A percentile compares a stretch with the other conserved stretches of the same genome.
Conservation (phyloP, 306 rosid genomes). For the Corylus avellana region DNA sequence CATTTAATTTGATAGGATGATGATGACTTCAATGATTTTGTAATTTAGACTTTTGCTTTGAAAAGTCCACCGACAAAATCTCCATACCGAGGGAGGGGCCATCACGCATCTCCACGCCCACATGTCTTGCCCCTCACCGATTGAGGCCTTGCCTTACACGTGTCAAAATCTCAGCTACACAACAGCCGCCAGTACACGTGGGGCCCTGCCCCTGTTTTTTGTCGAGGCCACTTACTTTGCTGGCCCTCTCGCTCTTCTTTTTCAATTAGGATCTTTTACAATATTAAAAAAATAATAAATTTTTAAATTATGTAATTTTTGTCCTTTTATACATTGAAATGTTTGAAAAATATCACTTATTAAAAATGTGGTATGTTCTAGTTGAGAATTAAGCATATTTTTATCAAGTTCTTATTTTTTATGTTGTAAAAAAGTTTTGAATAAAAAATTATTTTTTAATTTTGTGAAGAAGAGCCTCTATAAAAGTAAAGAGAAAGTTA, state of each 20-base stretch:
- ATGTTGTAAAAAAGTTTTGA: too few species aligned
- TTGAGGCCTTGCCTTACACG: neutral
- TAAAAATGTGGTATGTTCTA: too few species aligned
- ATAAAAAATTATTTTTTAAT: too few species aligned
- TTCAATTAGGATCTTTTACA: too few species aligned
- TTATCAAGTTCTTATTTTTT: too few species aligned
- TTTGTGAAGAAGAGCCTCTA: too few species aligned
- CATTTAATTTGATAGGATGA: neutral
- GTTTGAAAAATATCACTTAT: too few species aligned
- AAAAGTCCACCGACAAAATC: constrained; percentile 25
- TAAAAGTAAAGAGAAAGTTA: too few species aligned
- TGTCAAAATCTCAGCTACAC: neutral
- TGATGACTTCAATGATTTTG: constrained; percentile 10
- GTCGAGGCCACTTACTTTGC: neutral
- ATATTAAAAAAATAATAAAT: too few species aligned
- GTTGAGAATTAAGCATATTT: too few species aligned
- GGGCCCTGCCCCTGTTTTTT: neutral
- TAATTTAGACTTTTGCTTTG: neutral
- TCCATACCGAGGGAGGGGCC: neutral
- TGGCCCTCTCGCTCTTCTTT: neutral
- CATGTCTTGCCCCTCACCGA: constrained; percentile 1
- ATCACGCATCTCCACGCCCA: constrained; percentile 26
- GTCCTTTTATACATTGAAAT: too few species aligned
- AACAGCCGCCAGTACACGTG: neutral
- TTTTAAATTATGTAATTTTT: too few species aligned